A percentile compares a stretch with the other conserved stretches of the same genome.
Conservation (phyloP, 805 yeast genomes). For the Citeromyces matritensis region DNA sequence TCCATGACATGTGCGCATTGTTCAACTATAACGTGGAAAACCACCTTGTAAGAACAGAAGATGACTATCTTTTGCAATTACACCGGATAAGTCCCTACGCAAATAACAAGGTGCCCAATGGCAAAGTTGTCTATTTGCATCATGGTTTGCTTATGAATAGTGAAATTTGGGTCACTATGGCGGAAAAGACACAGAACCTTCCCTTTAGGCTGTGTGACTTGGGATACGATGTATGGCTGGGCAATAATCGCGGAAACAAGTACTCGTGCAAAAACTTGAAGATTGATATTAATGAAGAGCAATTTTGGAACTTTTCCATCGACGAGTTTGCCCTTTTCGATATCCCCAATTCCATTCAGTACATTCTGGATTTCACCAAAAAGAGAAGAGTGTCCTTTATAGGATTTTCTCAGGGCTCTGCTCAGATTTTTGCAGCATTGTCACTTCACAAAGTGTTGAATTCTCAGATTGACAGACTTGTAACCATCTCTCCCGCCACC, state of each 20-base stretch:
- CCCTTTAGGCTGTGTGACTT: constrained; percentile 64
- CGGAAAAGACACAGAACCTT: constrained; percentile 27
- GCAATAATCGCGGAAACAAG: constrained; percentile 84
- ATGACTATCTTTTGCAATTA: constrained; percentile 60
- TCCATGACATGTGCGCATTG: constrained; percentile 50
- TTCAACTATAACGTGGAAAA: constrained; percentile 65
- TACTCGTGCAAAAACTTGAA: constrained; percentile 67
- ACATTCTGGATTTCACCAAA: constrained; percentile 37
- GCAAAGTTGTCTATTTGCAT: constrained; percentile 62
- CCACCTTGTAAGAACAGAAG: constrained; percentile 64
- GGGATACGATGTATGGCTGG: constrained; percentile 92
- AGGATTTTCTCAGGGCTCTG: constrained; percentile 91
- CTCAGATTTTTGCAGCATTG: constrained; percentile 80
- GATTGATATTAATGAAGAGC: constrained; percentile 18
- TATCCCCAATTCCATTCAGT: constrained; percentile 72
- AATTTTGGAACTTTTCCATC: constrained; percentile 81
- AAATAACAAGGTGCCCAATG: constrained; percentile 12
- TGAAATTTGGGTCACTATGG: constrained; percentile 41
- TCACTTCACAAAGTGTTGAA: constrained; percentile 53
- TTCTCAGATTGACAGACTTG: constrained; percentile 34
- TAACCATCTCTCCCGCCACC: constrained; percentile 90
- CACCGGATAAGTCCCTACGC: constrained; percentile 42
- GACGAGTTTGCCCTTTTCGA: constrained; percentile 90
- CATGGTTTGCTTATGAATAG: constrained; percentile 83
- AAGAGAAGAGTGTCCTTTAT: constrained; percentile 41